Evolutionary conservation across 495 filamentous ascomycete species (phyloP).

Genomic region (Friedmanniomyces endolithicus): DNA sequence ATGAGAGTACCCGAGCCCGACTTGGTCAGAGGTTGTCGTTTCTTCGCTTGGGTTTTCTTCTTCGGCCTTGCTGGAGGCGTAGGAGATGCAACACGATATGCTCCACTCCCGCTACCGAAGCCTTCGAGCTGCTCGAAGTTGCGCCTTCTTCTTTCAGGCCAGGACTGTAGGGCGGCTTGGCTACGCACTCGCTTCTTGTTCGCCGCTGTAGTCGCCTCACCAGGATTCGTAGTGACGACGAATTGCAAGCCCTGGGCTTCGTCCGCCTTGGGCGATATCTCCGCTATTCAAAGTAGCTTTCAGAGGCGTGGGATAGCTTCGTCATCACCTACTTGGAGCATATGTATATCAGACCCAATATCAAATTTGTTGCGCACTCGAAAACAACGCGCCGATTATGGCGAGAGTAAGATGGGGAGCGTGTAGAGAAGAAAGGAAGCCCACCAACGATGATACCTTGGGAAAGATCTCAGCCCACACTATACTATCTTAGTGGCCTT

Average conservation of each 20-base stretch:
- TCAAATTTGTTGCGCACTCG: no score
- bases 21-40: not conserved
- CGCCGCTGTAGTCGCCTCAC: not conserved
- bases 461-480: no score
- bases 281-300: not conserved
- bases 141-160: constrained; percentile 11
- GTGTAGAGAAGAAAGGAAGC: no score
- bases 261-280: constrained; percentile 1
- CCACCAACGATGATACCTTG: no score
- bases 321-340: not conserved
- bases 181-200: constrained; percentile 10
- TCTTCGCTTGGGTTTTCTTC: not conserved
- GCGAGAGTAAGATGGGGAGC: no score
- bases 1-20: not conserved
- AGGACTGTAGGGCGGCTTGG: constrained; percentile 8
- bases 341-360: no score
- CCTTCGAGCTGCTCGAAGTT: constrained; percentile 6
- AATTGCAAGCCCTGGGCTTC: constrained; percentile 3
- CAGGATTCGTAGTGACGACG: constrained; percentile 11
- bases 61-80: not conserved
- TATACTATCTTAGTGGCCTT: no score
- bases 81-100: not conserved
- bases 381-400: no score
- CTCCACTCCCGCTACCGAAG: not conserved
- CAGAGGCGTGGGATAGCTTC: not conserved